phyloP scores from a whole-genome alignment of 2,329 filamentous ascomycete genomes.

The Teratosphaeria gauchensis region DNA sequence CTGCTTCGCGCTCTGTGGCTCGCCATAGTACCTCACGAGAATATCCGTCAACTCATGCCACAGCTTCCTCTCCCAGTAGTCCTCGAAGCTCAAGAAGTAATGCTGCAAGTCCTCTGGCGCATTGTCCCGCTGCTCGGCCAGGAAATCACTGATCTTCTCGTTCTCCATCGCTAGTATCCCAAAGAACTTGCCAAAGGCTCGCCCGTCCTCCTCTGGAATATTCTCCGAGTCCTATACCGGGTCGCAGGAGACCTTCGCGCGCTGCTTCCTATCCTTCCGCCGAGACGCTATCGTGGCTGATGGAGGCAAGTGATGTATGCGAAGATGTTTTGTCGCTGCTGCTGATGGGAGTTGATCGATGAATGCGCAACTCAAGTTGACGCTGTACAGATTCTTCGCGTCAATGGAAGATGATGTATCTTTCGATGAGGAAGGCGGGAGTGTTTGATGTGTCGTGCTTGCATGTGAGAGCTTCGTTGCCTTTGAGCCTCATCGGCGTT shows the following conservation, averaged over 20 bases:
- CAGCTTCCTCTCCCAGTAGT: conserved; percentile 95
- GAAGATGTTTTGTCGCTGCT: background rate
- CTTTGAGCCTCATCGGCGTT: background rate
- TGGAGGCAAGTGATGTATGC: background rate
- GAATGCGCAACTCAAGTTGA: background rate
- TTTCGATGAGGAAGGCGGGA: background rate
- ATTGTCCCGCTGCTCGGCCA: conserved; percentile 78
- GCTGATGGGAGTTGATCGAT: background rate
- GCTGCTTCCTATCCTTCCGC: background rate
- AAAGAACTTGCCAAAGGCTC: background rate
- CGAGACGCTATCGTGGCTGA: background rate
- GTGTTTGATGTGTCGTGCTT: background rate
- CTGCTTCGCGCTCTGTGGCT: conserved; percentile 70
- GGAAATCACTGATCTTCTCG: conserved; percentile 84
- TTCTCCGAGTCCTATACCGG: background rate
- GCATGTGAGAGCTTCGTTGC: background rate
- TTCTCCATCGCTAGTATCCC: conserved; percentile 55
- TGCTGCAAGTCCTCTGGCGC: conserved; percentile 81
- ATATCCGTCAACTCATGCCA: conserved; percentile 97
- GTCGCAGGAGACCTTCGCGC: background rate
- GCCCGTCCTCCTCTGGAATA: background rate
- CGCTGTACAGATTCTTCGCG: background rate
- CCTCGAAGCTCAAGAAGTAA: conserved; percentile 84
- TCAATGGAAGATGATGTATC: background rate
- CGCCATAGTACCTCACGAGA: conserved; percentile 78